Evolutionary conservation across 2,329 filamentous ascomycete genomes (phyloP), one percentile per base, ranked within the genome.

Genomic region (Nemania sp.): DNA sequence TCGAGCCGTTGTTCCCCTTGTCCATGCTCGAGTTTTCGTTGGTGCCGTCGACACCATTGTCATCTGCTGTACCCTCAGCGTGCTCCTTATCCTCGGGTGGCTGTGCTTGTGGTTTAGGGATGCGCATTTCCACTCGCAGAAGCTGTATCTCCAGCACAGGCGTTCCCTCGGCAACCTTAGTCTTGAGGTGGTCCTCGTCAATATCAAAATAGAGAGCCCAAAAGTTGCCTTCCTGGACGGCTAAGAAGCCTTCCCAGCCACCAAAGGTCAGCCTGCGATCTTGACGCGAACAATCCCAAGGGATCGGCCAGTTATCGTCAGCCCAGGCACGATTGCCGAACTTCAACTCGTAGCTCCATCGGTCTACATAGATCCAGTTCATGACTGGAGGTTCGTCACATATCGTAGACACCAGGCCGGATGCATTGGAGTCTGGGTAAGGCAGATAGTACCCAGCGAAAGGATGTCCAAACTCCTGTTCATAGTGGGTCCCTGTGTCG

Each of bases 381-480:
- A 79, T 73, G 49, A 77, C 70, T 1, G 76, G 76, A 11, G 76
- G 75, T 7, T 75, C 75, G 40, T 77, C 73, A 30, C 71, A 74
- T 33, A 78, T 78, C 5, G 74, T 78, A 9, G 73, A 76, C 19
- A 78, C 76, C 1, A 79, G 70, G 1, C 76, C 76, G 14, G 75
- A 70, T 34, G 73, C 70, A 8, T 67, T 65, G 15, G 70, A 53
- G 6, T 80, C 80, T 4, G 80, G 80, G 59, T 82, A 83, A 0
- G 80, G 77, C 11, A 83, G 71, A 61, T 77, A 83, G 61, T 84
- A 83, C 14, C 80, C 81, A 2, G 79, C 73, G 61, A 81, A 83
- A 0, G 77, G 75, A 61, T 83, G 80, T 1, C 78, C 76, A 45
- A 67, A 66, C 11, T 49, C 47, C 28, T 62, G 52, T 0, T 68